phyloP scores from a whole-genome alignment of 2,329 filamentous ascomycete genomes.

The Penicillium nordicum region DNA sequence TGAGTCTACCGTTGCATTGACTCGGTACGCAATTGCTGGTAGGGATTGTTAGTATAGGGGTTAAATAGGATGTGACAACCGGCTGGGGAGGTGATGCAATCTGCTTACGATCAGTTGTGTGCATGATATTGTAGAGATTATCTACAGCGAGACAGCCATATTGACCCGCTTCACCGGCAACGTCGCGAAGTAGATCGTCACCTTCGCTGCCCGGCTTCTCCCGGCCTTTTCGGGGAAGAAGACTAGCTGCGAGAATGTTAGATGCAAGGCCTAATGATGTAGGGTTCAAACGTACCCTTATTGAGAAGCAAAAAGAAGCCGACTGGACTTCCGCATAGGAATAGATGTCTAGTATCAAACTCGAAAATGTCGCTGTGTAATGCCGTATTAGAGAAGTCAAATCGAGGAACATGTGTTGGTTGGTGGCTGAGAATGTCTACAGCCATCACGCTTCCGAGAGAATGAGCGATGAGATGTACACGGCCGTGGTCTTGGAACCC shows the following conservation, averaged over 20 bases:
- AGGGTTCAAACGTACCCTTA: conserved; percentile 39
- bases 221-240: conserved; percentile 73
- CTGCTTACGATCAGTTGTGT: conserved; percentile 58
- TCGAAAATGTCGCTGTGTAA: conserved; percentile 66
- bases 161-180: conserved; percentile 73
- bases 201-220: conserved; percentile 70
- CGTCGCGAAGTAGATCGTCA: conserved; percentile 56
- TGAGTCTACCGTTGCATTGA: conserved; percentile 86
- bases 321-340: conserved; percentile 83
- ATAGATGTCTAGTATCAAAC: conserved; percentile 86
- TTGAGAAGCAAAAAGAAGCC: conserved; percentile 92
- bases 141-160: conserved; percentile 93
- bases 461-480: conserved; percentile 90
- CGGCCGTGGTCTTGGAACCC: conserved; percentile 76
- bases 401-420: conserved; percentile 64
- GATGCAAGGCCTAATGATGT: conserved; percentile 15
- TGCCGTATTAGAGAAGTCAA: conserved; percentile 38
- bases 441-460: conserved; percentile 90
- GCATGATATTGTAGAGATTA: conserved; percentile 93
- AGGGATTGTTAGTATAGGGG: conserved; percentile 48
- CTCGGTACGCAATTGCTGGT: conserved; percentile 75
- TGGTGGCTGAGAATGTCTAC: conserved; percentile 87
- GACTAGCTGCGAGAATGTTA: conserved; percentile 43
- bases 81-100: neutral
- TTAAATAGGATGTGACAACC: neutral